Percentiles rank a stretch among this genome's conserved stretches.
These are phyloP conservation scores for maize (Zea mays) DNA, from an alignment of 176 grass and related monocot species.

Conservation along the genomic window Zm-B73-REFERENCE-NAM-5.0 NC_050100.1:206936001-206936500, in stretches of 20 bases:
- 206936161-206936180: constrained; percentile 86
- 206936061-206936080: constrained; percentile 2
- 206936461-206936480: constrained; percentile 35
- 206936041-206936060: constrained; percentile 69
- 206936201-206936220: constrained; percentile 48
- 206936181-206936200: constrained; percentile 88
- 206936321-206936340: constrained; percentile 67
- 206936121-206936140: constrained; percentile 75
- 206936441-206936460: constrained; percentile 40
- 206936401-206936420: constrained; percentile 68
- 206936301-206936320: constrained; percentile 79
- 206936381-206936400: constrained; percentile 61
- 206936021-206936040: constrained; percentile 79
- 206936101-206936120: constrained; percentile 30
- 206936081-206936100: not conserved
- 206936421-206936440: constrained; percentile 75
- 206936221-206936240: constrained; percentile 87
- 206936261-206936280: constrained; percentile 73
- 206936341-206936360: constrained; percentile 86
- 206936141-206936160: constrained; percentile 76
- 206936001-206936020: constrained; percentile 76
- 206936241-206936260: constrained; percentile 75
- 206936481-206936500: not conserved
- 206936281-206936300: constrained; percentile 67
- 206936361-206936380: constrained; percentile 66